Percentiles rank a stretch among this genome's conserved stretches.
Evolutionary conservation across 1,284 basidiomycete species (phyloP).

Genomic region (Microbotryum intermedium): DNA sequence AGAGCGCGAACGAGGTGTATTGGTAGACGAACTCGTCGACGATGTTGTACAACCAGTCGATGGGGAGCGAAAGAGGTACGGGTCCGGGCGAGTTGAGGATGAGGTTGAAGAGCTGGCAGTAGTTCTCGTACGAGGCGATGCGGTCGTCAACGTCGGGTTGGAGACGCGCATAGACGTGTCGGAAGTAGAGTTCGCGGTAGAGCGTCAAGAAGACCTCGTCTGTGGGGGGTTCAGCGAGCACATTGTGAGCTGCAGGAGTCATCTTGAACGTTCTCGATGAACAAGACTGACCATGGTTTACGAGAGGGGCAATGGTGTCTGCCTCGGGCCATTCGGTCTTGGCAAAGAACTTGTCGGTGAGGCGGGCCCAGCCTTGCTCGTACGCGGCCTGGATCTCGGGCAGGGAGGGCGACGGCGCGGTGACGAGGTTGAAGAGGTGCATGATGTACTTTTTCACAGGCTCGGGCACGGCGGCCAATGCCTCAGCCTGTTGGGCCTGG

Average conservation of each 20-base stretch:
- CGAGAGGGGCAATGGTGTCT: slow-evolving; percentile 85
- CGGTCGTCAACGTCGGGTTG: slow-evolving; percentile 94
- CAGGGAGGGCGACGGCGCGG: slow-evolving; percentile 21
- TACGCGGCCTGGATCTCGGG: slow-evolving; percentile 31
- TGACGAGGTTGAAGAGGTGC: slow-evolving; percentile 27
- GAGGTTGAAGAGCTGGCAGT: slow-evolving; percentile 96
- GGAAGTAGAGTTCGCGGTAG: slow-evolving; percentile 89
- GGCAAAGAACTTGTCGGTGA: slow-evolving; percentile 90
- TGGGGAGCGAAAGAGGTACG: slow-evolving; percentile 80
- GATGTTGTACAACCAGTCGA: slow-evolving; percentile 99
- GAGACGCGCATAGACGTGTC: slow-evolving; percentile 63
- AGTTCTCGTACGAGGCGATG: slow-evolving; percentile 97
- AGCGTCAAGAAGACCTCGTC: slow-evolving; percentile 92
- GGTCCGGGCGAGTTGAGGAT: slow-evolving; percentile 89
- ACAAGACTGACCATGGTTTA: slow-evolving; percentile 63
- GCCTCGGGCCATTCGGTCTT: slow-evolving; percentile 97
- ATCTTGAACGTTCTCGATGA: no score
- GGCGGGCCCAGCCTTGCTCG: slow-evolving; percentile 73
- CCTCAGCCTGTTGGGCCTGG: slow-evolving; percentile 26
- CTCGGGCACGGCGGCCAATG: slow-evolving; percentile 27
- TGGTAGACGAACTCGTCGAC: slow-evolving; percentile 99
- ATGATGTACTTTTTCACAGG: slow-evolving; percentile 31
- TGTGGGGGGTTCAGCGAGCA: slow-evolving; percentile 37
- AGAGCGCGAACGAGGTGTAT: slow-evolving; percentile 91
- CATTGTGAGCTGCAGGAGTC: neutral